Percentiles rank a stretch among this genome's conserved stretches.
phyloP scores from a whole-genome alignment of 192 early-diverging fungal species.

The Coemansia sp. region DNA sequence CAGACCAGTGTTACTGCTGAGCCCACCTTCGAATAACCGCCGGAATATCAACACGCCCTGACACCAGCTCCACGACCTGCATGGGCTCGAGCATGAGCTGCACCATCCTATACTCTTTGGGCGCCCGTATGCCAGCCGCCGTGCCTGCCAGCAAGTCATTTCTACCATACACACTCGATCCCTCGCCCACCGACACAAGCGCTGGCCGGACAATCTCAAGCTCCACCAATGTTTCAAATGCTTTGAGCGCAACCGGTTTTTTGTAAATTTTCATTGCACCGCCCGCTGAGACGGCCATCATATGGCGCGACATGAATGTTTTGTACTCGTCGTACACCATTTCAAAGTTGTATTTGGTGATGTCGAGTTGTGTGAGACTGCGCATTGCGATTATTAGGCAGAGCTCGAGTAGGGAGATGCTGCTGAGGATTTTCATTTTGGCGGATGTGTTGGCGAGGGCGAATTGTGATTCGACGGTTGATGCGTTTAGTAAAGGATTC shows the following conservation, averaged over 20 bases:
- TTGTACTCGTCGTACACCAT: slow-evolving; percentile 94
- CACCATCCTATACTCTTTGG: slow-evolving; percentile 87
- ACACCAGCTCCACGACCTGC: slow-evolving; percentile 63
- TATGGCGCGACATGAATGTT: slow-evolving; percentile 67
- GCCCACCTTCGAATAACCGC: slow-evolving; percentile 64
- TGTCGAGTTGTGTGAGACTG: slow-evolving; percentile 64
- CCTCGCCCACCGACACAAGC: not conserved
- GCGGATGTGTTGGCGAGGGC: slow-evolving; percentile 19
- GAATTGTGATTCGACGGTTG: slow-evolving; percentile 38
- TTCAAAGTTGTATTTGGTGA: slow-evolving; percentile 82
- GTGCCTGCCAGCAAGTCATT: slow-evolving; percentile 42
- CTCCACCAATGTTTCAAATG: slow-evolving; percentile 74
- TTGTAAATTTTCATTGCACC: slow-evolving; percentile 70
- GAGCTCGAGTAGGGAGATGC: slow-evolving; percentile 77
- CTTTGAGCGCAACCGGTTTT: slow-evolving; percentile 82
- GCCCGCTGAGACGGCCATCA: slow-evolving; percentile 45
- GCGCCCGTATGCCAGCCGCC: slow-evolving; percentile 55
- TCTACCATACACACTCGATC: slow-evolving; percentile 18
- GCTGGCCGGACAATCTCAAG: slow-evolving; percentile 66
- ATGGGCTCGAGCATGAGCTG: slow-evolving; percentile 69
- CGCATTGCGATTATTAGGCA: slow-evolving; percentile 76
- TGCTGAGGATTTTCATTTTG: slow-evolving; percentile 35
- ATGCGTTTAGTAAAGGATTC: slow-evolving; percentile 5
- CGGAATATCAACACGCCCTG: slow-evolving; percentile 61
- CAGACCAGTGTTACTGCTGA: slow-evolving; percentile 19